Percentiles rank a stretch among this genome's conserved stretches.
These are phyloP conservation scores for Penicillium sp. DNA, from an alignment of 2,329 filamentous ascomycete genomes.

Conservation along the genomic window DNA sequence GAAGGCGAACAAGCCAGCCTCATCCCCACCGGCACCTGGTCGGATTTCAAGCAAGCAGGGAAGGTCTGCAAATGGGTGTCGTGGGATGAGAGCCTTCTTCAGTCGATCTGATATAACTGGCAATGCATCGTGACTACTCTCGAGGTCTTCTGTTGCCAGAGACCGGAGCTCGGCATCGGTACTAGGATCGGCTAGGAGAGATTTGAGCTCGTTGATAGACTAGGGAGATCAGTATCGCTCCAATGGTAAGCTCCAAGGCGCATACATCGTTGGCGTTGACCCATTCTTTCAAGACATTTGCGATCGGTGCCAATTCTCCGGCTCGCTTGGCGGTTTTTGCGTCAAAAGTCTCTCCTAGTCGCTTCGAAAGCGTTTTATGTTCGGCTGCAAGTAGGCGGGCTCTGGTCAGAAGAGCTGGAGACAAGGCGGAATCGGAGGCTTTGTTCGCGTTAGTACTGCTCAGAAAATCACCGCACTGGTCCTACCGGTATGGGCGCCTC, in stretches of 20 bases:
- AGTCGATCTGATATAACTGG: constrained; percentile 64
- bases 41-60: constrained; percentile 90
- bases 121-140: constrained; percentile 62
- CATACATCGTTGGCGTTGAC: constrained; percentile 57
- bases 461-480: background rate
- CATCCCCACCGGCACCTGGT: constrained; percentile 86
- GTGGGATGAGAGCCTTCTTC: constrained; percentile 75
- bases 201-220: constrained; percentile 67
- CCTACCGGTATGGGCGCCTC: constrained; percentile 32
- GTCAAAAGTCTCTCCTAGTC: constrained; percentile 57
- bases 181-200: constrained; percentile 68
- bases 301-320: constrained; percentile 55
- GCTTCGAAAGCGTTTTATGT: constrained; percentile 53
- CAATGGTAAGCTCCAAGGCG: background rate
- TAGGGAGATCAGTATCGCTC: constrained; percentile 24
- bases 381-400: constrained; percentile 57
- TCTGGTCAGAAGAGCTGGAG: constrained; percentile 55
- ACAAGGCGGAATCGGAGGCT: constrained; percentile 42
- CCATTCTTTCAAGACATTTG: constrained; percentile 56
- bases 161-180: constrained; percentile 60
- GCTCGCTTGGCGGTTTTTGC: constrained; percentile 56
- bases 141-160: constrained; percentile 67
- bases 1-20: constrained; percentile 86
- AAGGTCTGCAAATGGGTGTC: constrained; percentile 84
- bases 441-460: constrained; percentile 15